Conservation (phyloP, 805 yeast species). For the Wickerhamiella qilinensis region DNA sequence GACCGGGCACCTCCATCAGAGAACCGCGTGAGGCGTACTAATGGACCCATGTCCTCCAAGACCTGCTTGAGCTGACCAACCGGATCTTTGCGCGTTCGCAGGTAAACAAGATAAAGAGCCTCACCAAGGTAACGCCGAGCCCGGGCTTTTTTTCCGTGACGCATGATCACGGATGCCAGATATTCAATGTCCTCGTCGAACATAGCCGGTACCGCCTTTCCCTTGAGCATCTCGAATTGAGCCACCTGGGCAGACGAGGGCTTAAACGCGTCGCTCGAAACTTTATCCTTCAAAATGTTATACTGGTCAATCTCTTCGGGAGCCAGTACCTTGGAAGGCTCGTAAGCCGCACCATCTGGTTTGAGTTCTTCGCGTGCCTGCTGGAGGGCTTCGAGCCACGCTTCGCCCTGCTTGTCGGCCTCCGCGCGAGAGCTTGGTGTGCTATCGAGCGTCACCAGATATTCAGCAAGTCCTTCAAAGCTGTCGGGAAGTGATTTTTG, state of each 20-base stretch:
- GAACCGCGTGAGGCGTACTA: slow-evolving; percentile 59
- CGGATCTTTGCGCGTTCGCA: slow-evolving; percentile 65
- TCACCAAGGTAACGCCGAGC: slow-evolving; percentile 61
- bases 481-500: too few species aligned
- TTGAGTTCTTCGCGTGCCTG: slow-evolving; percentile 25
- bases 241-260: slow-evolving; percentile 52
- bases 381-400: slow-evolving; percentile 28
- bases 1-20: slow-evolving; percentile 80
- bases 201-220: slow-evolving; percentile 40
- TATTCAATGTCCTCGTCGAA: slow-evolving; percentile 59
- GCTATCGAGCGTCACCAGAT: slow-evolving; percentile 9
- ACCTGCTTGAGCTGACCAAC: slow-evolving; percentile 56
- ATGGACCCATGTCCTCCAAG: slow-evolving; percentile 70
- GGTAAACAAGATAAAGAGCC: slow-evolving; percentile 65
- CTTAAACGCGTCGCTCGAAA: slow-evolving; percentile 8
- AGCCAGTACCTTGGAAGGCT: slow-evolving; percentile 27
- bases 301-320: slow-evolving; percentile 21
- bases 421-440: slow-evolving; percentile 8
- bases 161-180: slow-evolving; percentile 78
- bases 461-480: too few species aligned
- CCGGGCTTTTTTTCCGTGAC: slow-evolving; percentile 69
- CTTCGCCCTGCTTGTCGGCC: slow-evolving; percentile 26
- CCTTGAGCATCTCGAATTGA: slow-evolving; percentile 35
- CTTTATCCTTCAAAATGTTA: slow-evolving; percentile 12
- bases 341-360: slow-evolving; percentile 21